These are phyloP conservation scores for Delitschia confertaspora DNA, from an alignment of 495 filamentous ascomycete genomes.

Conservation along the genomic window DNA sequence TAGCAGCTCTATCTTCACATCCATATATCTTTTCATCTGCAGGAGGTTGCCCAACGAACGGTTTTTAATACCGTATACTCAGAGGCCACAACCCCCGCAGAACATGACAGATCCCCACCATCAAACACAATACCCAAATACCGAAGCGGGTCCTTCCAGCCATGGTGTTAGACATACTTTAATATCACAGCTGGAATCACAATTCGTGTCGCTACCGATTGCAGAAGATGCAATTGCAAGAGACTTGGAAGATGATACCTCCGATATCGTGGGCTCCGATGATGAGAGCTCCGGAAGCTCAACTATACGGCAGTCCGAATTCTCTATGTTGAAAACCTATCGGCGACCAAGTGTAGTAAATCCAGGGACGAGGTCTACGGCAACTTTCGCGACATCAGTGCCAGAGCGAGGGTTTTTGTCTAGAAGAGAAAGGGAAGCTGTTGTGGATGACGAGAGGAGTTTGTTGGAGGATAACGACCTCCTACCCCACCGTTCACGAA, in stretches of 20 bases:
- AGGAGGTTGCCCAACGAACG: too few species aligned
- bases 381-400: slow-evolving; percentile 31
- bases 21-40: too few species aligned
- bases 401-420: slow-evolving; percentile 46
- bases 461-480: slow-evolving; percentile 71
- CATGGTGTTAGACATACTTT: too few species aligned
- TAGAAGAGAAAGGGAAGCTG: slow-evolving; percentile 52
- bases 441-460: slow-evolving; percentile 63
- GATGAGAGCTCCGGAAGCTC: slow-evolving; percentile 20
- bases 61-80: too few species aligned
- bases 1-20: too few species aligned
- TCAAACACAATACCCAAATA: too few species aligned
- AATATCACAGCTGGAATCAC: slow-evolving; percentile 20
- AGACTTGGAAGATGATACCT: slow-evolving; percentile 50
- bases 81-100: too few species aligned
- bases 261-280: not conserved
- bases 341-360: slow-evolving; percentile 54
- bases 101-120: too few species aligned
- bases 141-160: too few species aligned
- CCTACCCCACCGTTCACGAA: slow-evolving; percentile 49
- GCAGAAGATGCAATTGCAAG: slow-evolving; percentile 61
- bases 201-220: slow-evolving; percentile 41
- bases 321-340: slow-evolving; percentile 61
- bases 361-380: slow-evolving; percentile 47
- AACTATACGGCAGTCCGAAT: slow-evolving; percentile 39